phyloP scores from a whole-genome alignment of 352 stramenopile species.

The Globisporangium lucens region DNA sequence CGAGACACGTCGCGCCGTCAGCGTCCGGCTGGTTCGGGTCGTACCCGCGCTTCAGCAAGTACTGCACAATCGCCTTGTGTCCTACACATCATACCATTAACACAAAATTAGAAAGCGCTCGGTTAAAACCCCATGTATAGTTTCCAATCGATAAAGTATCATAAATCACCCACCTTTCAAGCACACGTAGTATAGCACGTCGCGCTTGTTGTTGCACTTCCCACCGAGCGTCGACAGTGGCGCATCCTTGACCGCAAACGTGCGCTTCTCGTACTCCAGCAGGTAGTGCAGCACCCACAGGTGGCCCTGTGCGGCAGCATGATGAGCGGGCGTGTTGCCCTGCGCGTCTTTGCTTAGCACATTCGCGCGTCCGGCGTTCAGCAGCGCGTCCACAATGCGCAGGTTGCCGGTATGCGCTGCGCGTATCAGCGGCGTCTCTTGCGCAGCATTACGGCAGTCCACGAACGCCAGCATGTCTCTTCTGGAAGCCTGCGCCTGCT shows the following conservation, averaged over 20 bases:
- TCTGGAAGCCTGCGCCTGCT: constrained; percentile 48
- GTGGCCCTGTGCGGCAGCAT: constrained; percentile 66
- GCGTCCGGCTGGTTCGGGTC: constrained; percentile 45
- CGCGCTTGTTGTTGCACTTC: constrained; percentile 31
- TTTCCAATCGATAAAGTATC: not conserved
- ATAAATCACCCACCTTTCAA: constrained; percentile 20
- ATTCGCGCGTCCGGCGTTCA: constrained; percentile 49
- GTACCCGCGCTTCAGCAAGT: constrained; percentile 54
- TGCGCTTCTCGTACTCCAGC: constrained; percentile 40
- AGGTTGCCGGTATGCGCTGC: constrained; percentile 71
- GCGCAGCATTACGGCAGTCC: constrained; percentile 50
- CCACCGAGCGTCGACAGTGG: constrained; percentile 25
- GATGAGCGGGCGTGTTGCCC: constrained; percentile 67
- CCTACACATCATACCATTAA: constrained; percentile 22
- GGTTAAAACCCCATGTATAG: no score
- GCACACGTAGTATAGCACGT: constrained; percentile 61
- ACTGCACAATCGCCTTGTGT: constrained; percentile 69
- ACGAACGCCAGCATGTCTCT: constrained; percentile 31
- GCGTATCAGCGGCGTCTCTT: constrained; percentile 77
- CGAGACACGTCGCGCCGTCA: constrained; percentile 40
- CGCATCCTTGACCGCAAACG: not conserved
- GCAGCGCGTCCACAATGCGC: constrained; percentile 50
- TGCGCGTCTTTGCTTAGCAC: constrained; percentile 46
- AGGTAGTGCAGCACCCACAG: constrained; percentile 77
- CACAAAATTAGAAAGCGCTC: no score